These are phyloP conservation scores for Metarhizium anisopliae DNA, from an alignment of 2,329 filamentous ascomycete species.

Conservation along the genomic window DNA sequence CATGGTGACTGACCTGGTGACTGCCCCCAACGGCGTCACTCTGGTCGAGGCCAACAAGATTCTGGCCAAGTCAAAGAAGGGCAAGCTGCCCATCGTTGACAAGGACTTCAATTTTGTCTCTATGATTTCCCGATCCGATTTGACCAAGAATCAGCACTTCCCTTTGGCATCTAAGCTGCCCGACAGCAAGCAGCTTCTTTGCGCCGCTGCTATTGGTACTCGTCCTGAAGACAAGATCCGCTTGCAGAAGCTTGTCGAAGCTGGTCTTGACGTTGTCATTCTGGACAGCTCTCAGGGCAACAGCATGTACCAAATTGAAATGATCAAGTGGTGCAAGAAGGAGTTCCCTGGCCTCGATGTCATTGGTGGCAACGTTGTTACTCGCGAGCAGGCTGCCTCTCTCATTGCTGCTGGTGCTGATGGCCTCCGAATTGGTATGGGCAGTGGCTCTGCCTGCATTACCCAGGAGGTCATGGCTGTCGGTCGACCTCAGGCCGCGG, in stretches of 20 bases:
- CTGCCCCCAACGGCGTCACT: constrained; percentile 72
- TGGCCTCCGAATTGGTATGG: constrained; percentile 97
- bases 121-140: constrained; percentile 85
- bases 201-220: constrained; percentile 90
- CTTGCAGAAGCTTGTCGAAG: constrained; percentile 81
- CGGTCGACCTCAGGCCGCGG: constrained; percentile 87
- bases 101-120: constrained; percentile 77
- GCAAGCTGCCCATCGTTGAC: constrained; percentile 91
- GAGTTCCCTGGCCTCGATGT: constrained; percentile 82
- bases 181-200: constrained; percentile 94
- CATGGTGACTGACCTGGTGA: constrained; percentile 94
- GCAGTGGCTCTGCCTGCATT: constrained; percentile 94
- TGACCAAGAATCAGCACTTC: constrained; percentile 98
- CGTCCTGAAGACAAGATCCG: constrained; percentile 86
- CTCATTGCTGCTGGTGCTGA: constrained; percentile 92
- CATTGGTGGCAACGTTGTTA: constrained; percentile 97
- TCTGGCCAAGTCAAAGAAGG: constrained; percentile 93
- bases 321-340: constrained; percentile 93
- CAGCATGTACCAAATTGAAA: constrained; percentile 96
- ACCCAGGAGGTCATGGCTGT: constrained; percentile 99
- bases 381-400: constrained; percentile 85
- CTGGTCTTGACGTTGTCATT: constrained; percentile 89
- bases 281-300: constrained; percentile 97
- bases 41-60: constrained; percentile 87
- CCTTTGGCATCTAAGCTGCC: constrained; percentile 93